Conservation (phyloP, 2,329 filamentous ascomycete species). For the Lasiodiplodia sp. region DNA sequence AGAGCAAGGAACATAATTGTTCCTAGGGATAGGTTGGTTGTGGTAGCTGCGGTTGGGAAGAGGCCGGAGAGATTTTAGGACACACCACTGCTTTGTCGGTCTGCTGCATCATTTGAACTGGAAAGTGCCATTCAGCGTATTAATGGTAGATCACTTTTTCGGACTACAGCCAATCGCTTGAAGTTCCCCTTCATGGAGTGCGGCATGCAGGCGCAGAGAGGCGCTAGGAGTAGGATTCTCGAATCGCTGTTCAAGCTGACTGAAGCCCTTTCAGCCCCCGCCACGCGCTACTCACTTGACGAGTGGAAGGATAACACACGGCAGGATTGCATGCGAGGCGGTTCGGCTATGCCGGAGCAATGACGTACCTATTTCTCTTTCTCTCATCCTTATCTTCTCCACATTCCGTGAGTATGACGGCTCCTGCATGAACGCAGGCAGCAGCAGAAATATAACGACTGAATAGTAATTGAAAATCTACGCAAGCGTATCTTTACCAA, state of each 20-base stretch:
- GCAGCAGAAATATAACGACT: not conserved
- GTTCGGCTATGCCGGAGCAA: not conserved
- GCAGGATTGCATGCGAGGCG: not conserved
- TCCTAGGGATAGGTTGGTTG: not conserved
- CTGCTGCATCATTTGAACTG: too few species aligned
- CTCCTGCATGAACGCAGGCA: not conserved
- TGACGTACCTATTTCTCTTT: not conserved
- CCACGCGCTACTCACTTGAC: not conserved
- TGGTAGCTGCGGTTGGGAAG: not conserved
- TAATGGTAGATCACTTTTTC: not conserved
- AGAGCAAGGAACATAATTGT: not conserved
- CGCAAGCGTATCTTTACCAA: not conserved
- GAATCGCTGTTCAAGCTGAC: not conserved
- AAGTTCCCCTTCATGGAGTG: not conserved
- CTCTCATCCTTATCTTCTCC: slow-evolving; percentile 12
- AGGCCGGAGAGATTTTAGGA: not conserved
- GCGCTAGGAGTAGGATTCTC: not conserved
- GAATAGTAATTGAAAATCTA: not conserved
- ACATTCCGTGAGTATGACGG: not conserved
- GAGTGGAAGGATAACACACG: not conserved
- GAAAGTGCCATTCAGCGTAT: too few species aligned
- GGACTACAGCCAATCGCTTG: not conserved
- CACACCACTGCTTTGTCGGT: too few species aligned
- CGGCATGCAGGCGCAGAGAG: not conserved
- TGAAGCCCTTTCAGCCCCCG: not conserved